Conservation (phyloP, 1,284 basidiomycete species). For the Leccinum huronense region DNA sequence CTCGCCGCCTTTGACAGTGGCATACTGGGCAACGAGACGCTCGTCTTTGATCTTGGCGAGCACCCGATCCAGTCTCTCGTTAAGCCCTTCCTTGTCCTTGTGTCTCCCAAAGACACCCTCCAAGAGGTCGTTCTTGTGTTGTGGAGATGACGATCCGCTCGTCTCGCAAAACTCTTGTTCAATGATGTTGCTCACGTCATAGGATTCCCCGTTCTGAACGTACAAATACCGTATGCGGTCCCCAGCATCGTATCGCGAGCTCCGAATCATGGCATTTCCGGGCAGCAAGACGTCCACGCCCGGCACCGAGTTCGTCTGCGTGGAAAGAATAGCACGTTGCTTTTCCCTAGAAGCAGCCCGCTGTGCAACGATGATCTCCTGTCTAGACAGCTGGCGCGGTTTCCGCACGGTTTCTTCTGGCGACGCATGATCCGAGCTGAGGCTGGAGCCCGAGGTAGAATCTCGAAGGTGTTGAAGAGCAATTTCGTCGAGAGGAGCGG, state of each 20-base stretch:
- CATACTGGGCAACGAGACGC: constrained; percentile 31
- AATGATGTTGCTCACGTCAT: constrained; percentile 90
- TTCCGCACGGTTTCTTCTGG: constrained; percentile 33
- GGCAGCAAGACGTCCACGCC: constrained; percentile 87
- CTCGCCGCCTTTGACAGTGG: constrained; percentile 9
- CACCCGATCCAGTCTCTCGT: constrained; percentile 76
- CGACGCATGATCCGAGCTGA: constrained; percentile 42
- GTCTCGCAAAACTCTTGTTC: constrained; percentile 76
- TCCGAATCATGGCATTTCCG: constrained; percentile 83
- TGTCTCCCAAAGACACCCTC: constrained; percentile 59
- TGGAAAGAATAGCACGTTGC: constrained; percentile 82
- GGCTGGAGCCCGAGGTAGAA: constrained; percentile 50
- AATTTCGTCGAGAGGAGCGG: constrained; percentile 73
- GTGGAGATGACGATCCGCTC: constrained; percentile 30
- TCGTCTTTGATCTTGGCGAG: constrained; percentile 70
- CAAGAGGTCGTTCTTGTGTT: constrained; percentile 57
- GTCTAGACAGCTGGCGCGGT: constrained; percentile 58
- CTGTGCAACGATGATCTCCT: constrained; percentile 92
- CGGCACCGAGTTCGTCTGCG: constrained; percentile 78
- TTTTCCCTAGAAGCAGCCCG: constrained; percentile 81
- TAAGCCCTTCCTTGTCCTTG: constrained; percentile 59
- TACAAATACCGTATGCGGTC: constrained; percentile 89
- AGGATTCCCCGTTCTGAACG: constrained; percentile 84
- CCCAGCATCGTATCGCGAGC: constrained; percentile 66
- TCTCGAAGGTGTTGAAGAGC: constrained; percentile 70